Evolutionary conservation across 2,329 filamentous ascomycete species (phyloP), one percentile per base, ranked within the genome.

Genomic region (Cladosporium halotolerans): DNA sequence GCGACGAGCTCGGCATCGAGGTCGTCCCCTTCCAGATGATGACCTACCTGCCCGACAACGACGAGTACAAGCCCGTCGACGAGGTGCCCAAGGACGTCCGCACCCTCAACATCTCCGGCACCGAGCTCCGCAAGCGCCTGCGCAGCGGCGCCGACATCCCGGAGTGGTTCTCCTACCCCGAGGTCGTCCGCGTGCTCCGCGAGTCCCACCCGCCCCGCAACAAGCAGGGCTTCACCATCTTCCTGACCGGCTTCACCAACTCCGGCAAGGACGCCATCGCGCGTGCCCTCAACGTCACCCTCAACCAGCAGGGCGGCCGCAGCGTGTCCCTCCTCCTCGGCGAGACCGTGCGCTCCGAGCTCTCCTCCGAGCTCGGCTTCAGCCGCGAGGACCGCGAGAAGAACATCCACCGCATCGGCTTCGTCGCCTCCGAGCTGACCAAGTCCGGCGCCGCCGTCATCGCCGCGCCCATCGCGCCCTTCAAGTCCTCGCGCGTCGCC

Each of bases 1-100:
- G 85, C 69, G 84, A 89, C 62, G 93, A 99, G 81, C 88, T 99
- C 58, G 93, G 92, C 66, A 99, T 99, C 69, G 89, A 96, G 78
- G 93, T 99, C 68, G 93, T 99, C 60, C 90, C 93, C 63, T 99
- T 99, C 86, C 92, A 97, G 79, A 90, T 95, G 83, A 96, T 99
- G 86, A 97, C 95, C 59, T 99, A 97, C 77, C 86, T 97, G 55
- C 93, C 93, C 63, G 93, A 97, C 75, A 85, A 83, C 69, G 93
- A 99, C 73, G 93, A 97, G 80, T 99, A 99, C 80, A 84, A 83
- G 65, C 93, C 93, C 54, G 83, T 90, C 72, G 89, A 99, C 75
- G 82, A 96, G 77, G 92, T 99, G 58, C 78, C 85, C 64, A 77
- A 84, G 67, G 90, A 89, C 61, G 80, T 86, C 67, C 88, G 89